A percentile compares a stretch with the other conserved stretches of the same genome.
Evolutionary conservation across 2,329 filamentous ascomycete species (phyloP).

Genomic region (Penicillium brasilianum): DNA sequence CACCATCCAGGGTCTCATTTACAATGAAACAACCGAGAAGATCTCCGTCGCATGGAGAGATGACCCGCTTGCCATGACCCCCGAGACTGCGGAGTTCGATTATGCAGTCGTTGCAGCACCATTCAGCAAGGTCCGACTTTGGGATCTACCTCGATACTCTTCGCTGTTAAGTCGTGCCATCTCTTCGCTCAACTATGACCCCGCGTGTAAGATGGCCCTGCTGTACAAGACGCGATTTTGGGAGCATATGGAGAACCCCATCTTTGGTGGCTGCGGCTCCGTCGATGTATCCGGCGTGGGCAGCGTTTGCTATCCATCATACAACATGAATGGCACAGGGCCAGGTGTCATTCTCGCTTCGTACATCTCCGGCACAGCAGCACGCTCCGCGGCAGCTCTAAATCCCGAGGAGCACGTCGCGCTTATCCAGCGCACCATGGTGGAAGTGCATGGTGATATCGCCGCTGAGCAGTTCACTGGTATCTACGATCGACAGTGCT

Average conservation of each 20-base stretch:
- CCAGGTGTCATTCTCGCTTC: constrained; percentile 53
- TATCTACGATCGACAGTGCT: constrained; percentile 68
- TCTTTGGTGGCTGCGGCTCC: constrained; percentile 60
- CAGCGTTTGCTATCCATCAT: constrained; percentile 44
- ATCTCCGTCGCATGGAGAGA: constrained; percentile 64
- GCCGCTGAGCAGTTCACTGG: constrained; percentile 68
- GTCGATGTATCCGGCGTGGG: constrained; percentile 40
- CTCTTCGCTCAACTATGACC: constrained; percentile 55
- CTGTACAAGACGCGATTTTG: constrained; percentile 70
- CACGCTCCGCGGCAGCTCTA: constrained; percentile 33
- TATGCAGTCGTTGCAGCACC: constrained; percentile 70
- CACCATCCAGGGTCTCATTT: constrained; percentile 63
- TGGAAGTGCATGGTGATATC: constrained; percentile 67
- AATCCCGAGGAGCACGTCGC: constrained; percentile 58
- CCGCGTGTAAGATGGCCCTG: constrained; percentile 64
- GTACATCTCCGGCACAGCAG: constrained; percentile 37
- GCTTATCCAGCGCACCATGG: constrained; percentile 68
- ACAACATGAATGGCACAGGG: constrained; percentile 42
- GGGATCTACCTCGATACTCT: constrained; percentile 62
- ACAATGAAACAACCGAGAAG: constrained; percentile 56
- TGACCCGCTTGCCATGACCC: constrained; percentile 43
- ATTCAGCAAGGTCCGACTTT: constrained; percentile 67
- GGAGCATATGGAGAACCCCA: constrained; percentile 60
- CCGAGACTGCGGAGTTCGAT: constrained; percentile 62
- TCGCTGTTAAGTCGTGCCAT: constrained; percentile 57